Evolutionary conservation across 108 stramenopile genomes (phyloP).

Genomic region (Pseudonitzschia multiseries): DNA sequence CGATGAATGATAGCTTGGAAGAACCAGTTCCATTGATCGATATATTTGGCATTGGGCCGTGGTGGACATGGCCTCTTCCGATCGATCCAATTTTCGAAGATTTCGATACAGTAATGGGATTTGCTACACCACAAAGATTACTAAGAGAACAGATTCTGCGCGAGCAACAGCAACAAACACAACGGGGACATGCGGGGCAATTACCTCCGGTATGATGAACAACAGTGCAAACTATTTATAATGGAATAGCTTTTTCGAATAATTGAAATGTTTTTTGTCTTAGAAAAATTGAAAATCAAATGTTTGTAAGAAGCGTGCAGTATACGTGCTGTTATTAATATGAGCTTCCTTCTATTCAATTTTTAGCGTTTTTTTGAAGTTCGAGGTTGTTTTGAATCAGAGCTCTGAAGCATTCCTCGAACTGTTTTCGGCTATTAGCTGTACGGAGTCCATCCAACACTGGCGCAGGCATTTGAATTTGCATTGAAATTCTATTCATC

Average conservation of each 20-base stretch:
- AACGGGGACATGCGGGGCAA: not conserved
- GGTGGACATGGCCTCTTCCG: constrained; percentile 74
- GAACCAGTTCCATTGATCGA: constrained; percentile 77
- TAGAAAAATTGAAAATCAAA: not conserved
- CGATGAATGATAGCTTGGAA: constrained; percentile 69
- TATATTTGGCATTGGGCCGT: constrained; percentile 82
- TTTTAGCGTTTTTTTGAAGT: not conserved
- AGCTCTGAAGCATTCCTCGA: constrained; percentile 20
- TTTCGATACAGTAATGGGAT: constrained; percentile 84
- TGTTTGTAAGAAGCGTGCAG: not conserved
- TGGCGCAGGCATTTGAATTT: constrained; percentile 9
- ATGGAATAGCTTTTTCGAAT: too few species aligned
- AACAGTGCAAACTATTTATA: not conserved
- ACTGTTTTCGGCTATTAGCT: constrained; percentile 15
- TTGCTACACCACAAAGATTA: constrained; percentile 71
- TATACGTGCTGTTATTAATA: too few species aligned
- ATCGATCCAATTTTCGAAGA: constrained; percentile 85
- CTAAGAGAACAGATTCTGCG: constrained; percentile 58
- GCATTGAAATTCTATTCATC: constrained; percentile 6
- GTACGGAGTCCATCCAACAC: constrained; percentile 22
- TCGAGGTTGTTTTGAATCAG: constrained; percentile 7
- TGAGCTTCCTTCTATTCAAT: too few species aligned
- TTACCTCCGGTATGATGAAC: constrained; percentile 5
- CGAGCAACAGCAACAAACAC: constrained; percentile 22
- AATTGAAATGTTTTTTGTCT: not conserved